These are phyloP conservation scores for Panicum miliaceum DNA, from an alignment of 176 grass and related monocot genomes.

Conservation along the genomic window DNA sequence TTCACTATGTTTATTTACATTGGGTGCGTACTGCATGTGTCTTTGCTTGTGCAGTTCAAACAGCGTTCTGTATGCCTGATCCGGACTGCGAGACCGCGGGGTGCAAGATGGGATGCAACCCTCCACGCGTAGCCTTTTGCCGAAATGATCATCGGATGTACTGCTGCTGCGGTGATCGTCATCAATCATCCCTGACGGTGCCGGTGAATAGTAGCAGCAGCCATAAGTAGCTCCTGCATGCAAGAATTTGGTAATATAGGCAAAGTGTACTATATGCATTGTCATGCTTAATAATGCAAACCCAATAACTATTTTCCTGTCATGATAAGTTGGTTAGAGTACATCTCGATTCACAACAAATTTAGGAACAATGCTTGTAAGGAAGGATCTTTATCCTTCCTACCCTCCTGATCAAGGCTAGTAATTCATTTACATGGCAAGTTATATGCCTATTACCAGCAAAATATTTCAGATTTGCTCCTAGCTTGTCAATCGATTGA, in stretches of 20 bases:
- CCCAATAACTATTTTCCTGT: too few relatives aligned
- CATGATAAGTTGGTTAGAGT: too few relatives aligned
- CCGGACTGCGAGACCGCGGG: neutral
- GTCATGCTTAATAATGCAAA: neutral
- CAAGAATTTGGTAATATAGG: neutral
- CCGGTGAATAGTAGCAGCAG: neutral
- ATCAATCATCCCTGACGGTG: neutral
- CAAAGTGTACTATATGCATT: neutral
- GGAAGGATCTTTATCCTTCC: too few relatives aligned
- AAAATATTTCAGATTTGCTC: too few relatives aligned
- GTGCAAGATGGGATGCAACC: neutral
- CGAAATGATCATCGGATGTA: neutral
- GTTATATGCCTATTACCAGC: too few relatives aligned
- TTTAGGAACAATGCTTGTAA: too few relatives aligned
- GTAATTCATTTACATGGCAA: too few relatives aligned
- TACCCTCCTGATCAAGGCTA: too few relatives aligned
- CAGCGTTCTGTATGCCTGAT: neutral
- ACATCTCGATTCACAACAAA: too few relatives aligned
- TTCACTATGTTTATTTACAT: neutral
- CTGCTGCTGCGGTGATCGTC: neutral
- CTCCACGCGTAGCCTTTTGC: neutral
- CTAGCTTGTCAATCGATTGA: too few relatives aligned
- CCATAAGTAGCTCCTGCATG: neutral
- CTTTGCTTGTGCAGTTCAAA: neutral
- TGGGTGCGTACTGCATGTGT: neutral